Percentiles rank a stretch among this genome's conserved stretches.
Evolutionary conservation across 202 grass and related monocot genomes (phyloP).

Genomic region (Schoenoplectus triqueter): DNA sequence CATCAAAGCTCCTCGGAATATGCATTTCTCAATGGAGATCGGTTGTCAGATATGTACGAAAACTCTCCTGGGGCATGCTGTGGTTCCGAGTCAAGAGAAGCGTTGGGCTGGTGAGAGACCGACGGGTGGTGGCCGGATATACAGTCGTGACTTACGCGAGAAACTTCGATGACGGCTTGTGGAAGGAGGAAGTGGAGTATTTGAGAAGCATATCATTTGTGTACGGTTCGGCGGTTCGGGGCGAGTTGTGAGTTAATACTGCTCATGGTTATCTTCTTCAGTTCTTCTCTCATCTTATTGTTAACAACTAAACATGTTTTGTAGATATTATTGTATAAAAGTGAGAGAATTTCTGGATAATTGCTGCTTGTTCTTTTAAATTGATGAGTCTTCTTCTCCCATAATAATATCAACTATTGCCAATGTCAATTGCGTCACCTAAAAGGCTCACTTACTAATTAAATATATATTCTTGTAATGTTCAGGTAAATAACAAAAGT

Average conservation of each 20-base stretch:
- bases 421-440: not conserved
- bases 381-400: not conserved
- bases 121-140: conserved; percentile 41
- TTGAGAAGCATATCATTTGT: conserved; percentile 47
- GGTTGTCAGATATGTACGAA: conserved; percentile 29
- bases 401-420: not conserved
- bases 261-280: not conserved
- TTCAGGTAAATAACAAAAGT: not conserved
- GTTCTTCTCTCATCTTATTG: not conserved
- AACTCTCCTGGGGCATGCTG: conserved; percentile 43
- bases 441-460: not conserved
- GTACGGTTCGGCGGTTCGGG: conserved; percentile 17
- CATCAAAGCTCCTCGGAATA: conserved; percentile 32
- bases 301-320: conserved; percentile 17
- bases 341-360: not conserved
- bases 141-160: conserved; percentile 51
- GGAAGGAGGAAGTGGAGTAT: conserved; percentile 64
- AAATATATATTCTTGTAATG: not conserved
- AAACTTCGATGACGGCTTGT: conserved; percentile 65
- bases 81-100: conserved; percentile 18
- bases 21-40: conserved; percentile 42
- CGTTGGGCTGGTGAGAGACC: not conserved
- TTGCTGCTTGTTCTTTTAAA: not conserved
- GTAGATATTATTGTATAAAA: conserved; percentile 3
- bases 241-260: not conserved